Evolutionary conservation across 2,329 filamentous ascomycete genomes (phyloP).

Genomic region (Cercospora sesami): DNA sequence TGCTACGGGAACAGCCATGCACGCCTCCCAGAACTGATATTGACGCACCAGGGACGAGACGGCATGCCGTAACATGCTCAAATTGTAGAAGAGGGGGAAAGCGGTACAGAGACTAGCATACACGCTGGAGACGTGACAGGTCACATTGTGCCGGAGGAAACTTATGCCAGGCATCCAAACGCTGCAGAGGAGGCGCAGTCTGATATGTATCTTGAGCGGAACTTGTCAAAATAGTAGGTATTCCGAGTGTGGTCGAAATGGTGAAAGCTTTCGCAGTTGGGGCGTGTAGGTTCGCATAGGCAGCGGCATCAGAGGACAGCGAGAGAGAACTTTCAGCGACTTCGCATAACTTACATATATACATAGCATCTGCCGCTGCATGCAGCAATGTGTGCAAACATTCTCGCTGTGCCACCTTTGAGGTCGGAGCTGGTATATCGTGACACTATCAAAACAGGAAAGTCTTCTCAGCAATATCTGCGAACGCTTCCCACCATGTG

Average conservation of each 20-base stretch:
- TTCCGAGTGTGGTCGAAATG: no score
- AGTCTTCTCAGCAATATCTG: conserved; percentile 18
- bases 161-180: no score
- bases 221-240: no score
- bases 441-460: conserved; percentile 21
- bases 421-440: neutral
- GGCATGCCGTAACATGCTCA: no score
- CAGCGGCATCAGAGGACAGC: neutral
- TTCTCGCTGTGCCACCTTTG: neutral
- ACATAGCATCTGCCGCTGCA: neutral
- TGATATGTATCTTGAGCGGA: no score
- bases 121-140: no score
- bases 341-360: neutral
- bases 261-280: neutral
- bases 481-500: conserved; percentile 24
- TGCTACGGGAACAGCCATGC: neutral
- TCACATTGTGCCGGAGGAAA: no score
- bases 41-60: no score
- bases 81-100: no score
- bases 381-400: neutral
- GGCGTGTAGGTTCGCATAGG: neutral
- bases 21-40: no score
- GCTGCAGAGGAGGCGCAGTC: no score
- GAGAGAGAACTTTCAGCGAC: neutral
- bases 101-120: no score